Evolutionary conservation across 371 early-diverging fungal genomes (phyloP), one percentile per base, ranked within the genome.

Genomic region (Cokeromyces recurvatus): DNA sequence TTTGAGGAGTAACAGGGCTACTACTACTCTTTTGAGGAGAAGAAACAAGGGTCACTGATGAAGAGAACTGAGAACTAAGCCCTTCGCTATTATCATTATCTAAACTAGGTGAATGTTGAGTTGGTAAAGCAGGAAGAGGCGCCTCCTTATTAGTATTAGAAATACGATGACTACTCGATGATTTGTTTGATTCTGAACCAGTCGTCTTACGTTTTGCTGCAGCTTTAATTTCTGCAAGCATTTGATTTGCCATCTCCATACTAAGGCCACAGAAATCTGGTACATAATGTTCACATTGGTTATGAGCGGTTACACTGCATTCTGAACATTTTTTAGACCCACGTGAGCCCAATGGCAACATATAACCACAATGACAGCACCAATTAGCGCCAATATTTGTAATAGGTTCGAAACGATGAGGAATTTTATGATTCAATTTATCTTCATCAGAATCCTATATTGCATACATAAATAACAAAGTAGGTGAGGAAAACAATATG

Each of bases 301-400:
- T 70, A 71, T 99, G 99, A 55, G 89, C 89, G 0, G 85, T 76
- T 15, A 84, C 57, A 21, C 61, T 57, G 73, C 99, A 99, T 67
- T 89, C 89, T 10, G 72, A 62, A 59, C 87, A 87, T 43, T 64
- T 66, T 58, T 85, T 86, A 25, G 79, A 66, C 0, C 81, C 78
- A 37, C 79, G 77, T 14, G 83, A 79, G 12, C 93, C 91, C 5
- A 96, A 65, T 3, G 94, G 82, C 17, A 99, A 81, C 80, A 94
- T 87, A 39, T 85, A 84, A 24, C 98, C 98, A 77, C 99, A 99
- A 68, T 99, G 98, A 58, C 87, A 85, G 71, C 99, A 99, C 94
- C 96, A 98, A 58, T 84, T 81, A 20, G 92, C 86, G 17, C 83
- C 84, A 46, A 89, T 73, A 41, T 81, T 86, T 35, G 86, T 85